A percentile compares a stretch with the other conserved stretches of the same genome.
phyloP scores from a whole-genome alignment of 805 yeast genomes.

The Schizosaccharomyces cryophilus region DNA sequence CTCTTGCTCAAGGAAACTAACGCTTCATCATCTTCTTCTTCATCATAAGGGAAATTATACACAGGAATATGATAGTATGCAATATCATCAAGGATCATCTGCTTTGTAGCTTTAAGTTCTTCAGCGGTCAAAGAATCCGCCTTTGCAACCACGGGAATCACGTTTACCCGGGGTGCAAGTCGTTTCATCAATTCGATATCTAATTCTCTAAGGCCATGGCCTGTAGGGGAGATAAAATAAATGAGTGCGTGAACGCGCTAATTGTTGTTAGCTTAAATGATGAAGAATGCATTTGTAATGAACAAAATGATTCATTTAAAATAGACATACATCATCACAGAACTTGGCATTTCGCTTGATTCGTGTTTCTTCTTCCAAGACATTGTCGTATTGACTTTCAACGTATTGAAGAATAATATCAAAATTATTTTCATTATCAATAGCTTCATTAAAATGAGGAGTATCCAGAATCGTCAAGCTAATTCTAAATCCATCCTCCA shows the following conservation, averaged over 20 bases:
- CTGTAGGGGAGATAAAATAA: constrained; percentile 47
- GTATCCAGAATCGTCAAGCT: constrained; percentile 38
- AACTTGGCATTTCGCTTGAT: constrained; percentile 49
- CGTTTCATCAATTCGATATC: constrained; percentile 51
- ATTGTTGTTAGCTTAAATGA: constrained; percentile 3
- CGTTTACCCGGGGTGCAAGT: constrained; percentile 48
- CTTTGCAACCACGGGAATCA: constrained; percentile 61
- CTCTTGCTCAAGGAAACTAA: constrained; percentile 13
- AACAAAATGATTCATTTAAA: neutral
- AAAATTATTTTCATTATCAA: constrained; percentile 29
- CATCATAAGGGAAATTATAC: constrained; percentile 51
- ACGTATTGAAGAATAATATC: constrained; percentile 31
- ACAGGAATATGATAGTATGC: constrained; percentile 33
- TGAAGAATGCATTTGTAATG: neutral
- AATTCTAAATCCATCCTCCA: constrained; percentile 22
- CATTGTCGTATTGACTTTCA: constrained; percentile 46
- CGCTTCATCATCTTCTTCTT: constrained; percentile 25
- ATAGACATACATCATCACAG: constrained; percentile 23
- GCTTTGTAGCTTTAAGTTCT: constrained; percentile 33
- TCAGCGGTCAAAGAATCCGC: constrained; percentile 52
- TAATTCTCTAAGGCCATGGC: constrained; percentile 33
- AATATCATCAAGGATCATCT: constrained; percentile 31
- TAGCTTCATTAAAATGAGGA: constrained; percentile 57
- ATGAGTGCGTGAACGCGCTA: constrained; percentile 55
- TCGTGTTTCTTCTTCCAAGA: constrained; percentile 50